A percentile compares a stretch with the other conserved stretches of the same genome.
phyloP scores from a whole-genome alignment of 176 grass and related monocot genomes.

The Triticum monococcum region DNA sequence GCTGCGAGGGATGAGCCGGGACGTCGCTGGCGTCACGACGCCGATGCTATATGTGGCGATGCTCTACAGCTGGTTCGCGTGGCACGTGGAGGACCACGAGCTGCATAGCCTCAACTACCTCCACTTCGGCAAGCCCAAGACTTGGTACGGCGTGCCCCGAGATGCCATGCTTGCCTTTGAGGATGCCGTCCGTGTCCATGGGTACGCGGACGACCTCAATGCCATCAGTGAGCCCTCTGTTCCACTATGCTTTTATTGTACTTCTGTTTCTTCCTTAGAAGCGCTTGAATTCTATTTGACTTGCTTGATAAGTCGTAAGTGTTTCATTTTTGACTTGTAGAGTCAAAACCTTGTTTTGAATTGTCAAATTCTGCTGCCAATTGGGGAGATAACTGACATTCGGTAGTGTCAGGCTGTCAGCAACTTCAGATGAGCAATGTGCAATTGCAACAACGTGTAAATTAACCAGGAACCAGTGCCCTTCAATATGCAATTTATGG shows the following conservation, averaged over 20 bases:
- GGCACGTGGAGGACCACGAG: slow-evolving; percentile 99
- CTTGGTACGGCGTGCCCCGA: slow-evolving; percentile 96
- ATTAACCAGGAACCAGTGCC: slow-evolving; percentile 14
- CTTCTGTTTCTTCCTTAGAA: slow-evolving; percentile 32
- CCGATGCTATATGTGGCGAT: slow-evolving; percentile 98
- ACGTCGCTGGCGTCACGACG: slow-evolving; percentile 92
- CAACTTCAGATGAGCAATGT: slow-evolving; percentile 20
- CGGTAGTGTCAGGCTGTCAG: background rate
- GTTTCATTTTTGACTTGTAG: slow-evolving; percentile 13
- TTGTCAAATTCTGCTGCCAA: slow-evolving; percentile 17
- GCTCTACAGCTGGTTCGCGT: slow-evolving; percentile 99
- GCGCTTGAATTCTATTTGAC: background rate
- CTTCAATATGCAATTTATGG: slow-evolving; percentile 20
- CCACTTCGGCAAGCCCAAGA: slow-evolving; percentile 85
- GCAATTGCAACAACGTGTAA: slow-evolving; percentile 4
- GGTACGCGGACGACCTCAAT: slow-evolving; percentile 92
- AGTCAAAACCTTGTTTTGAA: slow-evolving; percentile 37
- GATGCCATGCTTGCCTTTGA: slow-evolving; percentile 91
- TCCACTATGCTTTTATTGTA: slow-evolving; percentile 20
- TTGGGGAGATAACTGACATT: background rate
- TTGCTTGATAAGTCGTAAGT: slow-evolving; percentile 4
- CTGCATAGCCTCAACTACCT: slow-evolving; percentile 97
- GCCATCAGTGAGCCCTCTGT: slow-evolving; percentile 65
- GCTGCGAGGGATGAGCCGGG: slow-evolving; percentile 80
- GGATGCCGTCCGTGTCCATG: slow-evolving; percentile 76